phyloP scores from a whole-genome alignment of 2,329 filamentous ascomycete species.

The Curvularia spicifera region DNA sequence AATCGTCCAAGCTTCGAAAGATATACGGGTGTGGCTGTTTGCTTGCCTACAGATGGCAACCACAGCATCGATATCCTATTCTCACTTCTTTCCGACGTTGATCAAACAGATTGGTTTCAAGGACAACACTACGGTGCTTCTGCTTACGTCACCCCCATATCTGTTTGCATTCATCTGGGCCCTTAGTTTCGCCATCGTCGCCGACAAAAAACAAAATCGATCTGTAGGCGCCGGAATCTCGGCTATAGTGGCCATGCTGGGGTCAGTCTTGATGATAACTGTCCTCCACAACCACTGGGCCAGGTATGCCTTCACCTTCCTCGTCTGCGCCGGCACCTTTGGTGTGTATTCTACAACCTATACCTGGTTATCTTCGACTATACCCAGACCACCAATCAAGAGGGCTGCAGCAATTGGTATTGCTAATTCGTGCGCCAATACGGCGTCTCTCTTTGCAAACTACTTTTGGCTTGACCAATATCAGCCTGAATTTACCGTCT shows the following conservation, averaged over 20 bases:
- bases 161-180: not conserved
- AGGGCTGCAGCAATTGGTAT: not conserved
- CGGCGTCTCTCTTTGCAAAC: not conserved
- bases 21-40: not conserved
- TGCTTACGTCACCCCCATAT: not conserved
- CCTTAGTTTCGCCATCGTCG: not conserved
- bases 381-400: not conserved
- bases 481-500: not conserved
- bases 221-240: not conserved
- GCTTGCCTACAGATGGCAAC: not conserved
- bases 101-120: not conserved
- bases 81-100: not conserved
- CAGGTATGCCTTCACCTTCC: not conserved
- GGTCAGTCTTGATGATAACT: not conserved
- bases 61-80: not conserved
- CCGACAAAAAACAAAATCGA: not conserved
- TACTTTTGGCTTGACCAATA: not conserved
- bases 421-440: not conserved
- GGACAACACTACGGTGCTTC: not conserved
- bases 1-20: not conserved
- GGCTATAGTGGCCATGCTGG: not conserved
- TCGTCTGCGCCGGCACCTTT: not conserved
- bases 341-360: not conserved
- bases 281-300: not conserved
- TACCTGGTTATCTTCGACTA: not conserved